phyloP scores from a whole-genome alignment of 192 early-diverging fungal species.

The Coemansia sp. region DNA sequence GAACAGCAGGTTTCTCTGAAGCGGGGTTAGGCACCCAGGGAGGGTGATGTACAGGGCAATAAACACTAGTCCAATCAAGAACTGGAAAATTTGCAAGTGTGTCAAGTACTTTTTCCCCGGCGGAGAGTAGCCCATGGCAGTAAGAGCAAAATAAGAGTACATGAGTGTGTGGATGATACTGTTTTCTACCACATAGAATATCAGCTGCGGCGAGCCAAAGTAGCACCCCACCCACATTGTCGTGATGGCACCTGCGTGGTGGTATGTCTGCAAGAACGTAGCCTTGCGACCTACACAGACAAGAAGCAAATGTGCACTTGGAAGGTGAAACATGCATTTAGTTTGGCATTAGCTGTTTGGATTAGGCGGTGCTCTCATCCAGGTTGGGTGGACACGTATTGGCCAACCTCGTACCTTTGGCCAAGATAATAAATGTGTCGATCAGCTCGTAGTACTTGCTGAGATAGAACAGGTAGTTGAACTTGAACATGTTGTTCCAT shows the following conservation, averaged over 20 bases:
- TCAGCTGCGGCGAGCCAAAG: slow-evolving; percentile 77
- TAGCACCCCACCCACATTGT: slow-evolving; percentile 89
- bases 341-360: not conserved
- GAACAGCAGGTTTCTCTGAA: slow-evolving; percentile 65
- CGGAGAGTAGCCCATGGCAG: slow-evolving; percentile 72
- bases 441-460: slow-evolving; percentile 90
- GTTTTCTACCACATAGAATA: slow-evolving; percentile 80
- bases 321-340: not conserved
- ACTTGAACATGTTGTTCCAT: slow-evolving; percentile 80
- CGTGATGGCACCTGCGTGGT: slow-evolving; percentile 87
- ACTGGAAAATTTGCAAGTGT: slow-evolving; percentile 85
- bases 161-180: slow-evolving; percentile 89
- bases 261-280: slow-evolving; percentile 85
- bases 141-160: slow-evolving; percentile 83
- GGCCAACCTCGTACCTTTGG: slow-evolving; percentile 57
- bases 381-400: not conserved
- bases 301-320: not conserved
- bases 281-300: slow-evolving; percentile 60
- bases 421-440: slow-evolving; percentile 84
- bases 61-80: slow-evolving; percentile 71
- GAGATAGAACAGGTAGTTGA: slow-evolving; percentile 87
- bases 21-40: slow-evolving; percentile 62
- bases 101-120: slow-evolving; percentile 86
- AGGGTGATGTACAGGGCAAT: slow-evolving; percentile 72
- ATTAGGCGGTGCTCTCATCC: not conserved